Base-by-base conservation (phyloP, 2,329 filamentous ascomycete genomes). In the Elsinoe perseae region DNA sequence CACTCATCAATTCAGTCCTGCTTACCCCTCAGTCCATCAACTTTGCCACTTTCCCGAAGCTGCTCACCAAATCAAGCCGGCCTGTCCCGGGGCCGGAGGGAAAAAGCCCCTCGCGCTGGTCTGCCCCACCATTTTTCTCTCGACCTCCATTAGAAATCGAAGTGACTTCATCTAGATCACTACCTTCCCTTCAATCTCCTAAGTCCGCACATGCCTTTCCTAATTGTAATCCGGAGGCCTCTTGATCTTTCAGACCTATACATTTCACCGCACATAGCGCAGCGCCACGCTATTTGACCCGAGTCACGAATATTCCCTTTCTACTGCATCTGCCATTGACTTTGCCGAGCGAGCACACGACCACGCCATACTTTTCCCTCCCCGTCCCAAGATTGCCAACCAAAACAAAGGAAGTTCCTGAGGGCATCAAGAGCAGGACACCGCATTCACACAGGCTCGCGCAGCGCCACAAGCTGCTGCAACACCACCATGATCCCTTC, bases 401-500 rank as follows among this genome's bases (percentile, higher is more conserved):
- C 44, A 8, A 30, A 20, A 50, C 44, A 43, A 20, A 43, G 4
- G n/a, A 36, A 14, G 9, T 36, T 43, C 8, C 7, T 7, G 3
- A 43, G 16, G 25, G 25, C 40, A n/a, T n/a, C 14, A 53, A 53
- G 50, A 53, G 50, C 18, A 36, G n/a, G 32, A 2, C 10, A 38
- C 14, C n/a, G 21, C 28, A 7, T 20, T 9, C 21, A 12, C 3
- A 1, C 4, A 14, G 53, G 53, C 53, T 25, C 20, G 40, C 38
- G 25, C 53, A 48, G 53, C 53, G 53, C 53, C 53, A 46, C 20
- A 46, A 56, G 53, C 53, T 56, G 40, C 53, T 56, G 53, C 53
- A 36, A 18, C 36, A 25, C 46, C 56, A 48, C 25, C 46, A 76
- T 76, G 74, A 64, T 74, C 62, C 66, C 68, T 27, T 65, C 70